Conservation (phyloP, 2,329 filamentous ascomycete genomes). For the Talaromyces marneffei region DNA sequence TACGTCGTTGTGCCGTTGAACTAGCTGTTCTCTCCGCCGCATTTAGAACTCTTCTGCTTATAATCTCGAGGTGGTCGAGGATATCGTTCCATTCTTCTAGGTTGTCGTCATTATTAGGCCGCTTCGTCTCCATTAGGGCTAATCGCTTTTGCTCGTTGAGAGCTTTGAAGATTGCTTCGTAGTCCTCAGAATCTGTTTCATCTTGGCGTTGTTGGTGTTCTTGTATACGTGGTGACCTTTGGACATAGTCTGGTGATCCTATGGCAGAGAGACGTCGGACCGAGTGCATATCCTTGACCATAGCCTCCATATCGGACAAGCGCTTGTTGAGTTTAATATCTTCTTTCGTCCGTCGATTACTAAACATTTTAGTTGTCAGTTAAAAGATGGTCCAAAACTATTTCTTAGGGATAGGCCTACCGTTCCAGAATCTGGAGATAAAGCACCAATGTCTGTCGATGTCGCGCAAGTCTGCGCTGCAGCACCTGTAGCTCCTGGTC, state of each 20-base stretch:
- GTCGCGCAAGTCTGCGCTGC: slow-evolving; percentile 14
- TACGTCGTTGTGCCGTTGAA: slow-evolving; percentile 13
- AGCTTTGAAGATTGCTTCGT: slow-evolving; percentile 13
- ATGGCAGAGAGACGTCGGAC: not conserved
- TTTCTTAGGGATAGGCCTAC: slow-evolving; percentile 1
- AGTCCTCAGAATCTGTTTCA: slow-evolving; percentile 2
- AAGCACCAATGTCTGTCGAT: slow-evolving; percentile 15
- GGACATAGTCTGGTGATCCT: not conserved
- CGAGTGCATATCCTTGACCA: slow-evolving; percentile 2
- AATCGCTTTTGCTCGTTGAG: slow-evolving; percentile 14
- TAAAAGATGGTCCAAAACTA: not conserved
- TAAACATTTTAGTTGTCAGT: not conserved
- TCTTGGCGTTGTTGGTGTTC: not conserved
- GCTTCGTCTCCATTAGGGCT: slow-evolving; percentile 13
- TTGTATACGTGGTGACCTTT: not conserved
- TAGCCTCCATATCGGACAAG: slow-evolving; percentile 3
- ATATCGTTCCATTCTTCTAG: slow-evolving; percentile 15
- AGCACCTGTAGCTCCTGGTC: slow-evolving; percentile 12
- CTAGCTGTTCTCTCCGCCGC: slow-evolving; percentile 14
- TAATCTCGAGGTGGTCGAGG: slow-evolving; percentile 14
- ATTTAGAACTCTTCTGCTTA: slow-evolving; percentile 14
- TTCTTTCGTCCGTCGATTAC: not conserved
- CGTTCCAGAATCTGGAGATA: slow-evolving; percentile 17
- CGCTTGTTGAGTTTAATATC: slow-evolving; percentile 4
- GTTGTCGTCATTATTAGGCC: slow-evolving; percentile 12